Conservation (phyloP, 2,329 filamentous ascomycete genomes). For the Aspergillus ruber region DNA sequence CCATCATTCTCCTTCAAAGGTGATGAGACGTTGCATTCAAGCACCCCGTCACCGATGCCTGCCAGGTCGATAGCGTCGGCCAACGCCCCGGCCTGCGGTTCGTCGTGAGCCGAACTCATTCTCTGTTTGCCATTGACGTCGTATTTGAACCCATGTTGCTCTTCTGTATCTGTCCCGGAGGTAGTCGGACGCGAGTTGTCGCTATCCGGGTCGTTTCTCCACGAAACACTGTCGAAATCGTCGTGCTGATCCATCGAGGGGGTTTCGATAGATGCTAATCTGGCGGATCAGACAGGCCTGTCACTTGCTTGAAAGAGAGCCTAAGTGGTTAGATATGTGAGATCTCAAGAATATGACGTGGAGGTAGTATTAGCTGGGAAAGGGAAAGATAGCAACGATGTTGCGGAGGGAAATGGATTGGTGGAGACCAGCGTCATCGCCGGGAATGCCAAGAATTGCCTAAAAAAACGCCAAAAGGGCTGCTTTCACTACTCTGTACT, state of each 20-base stretch:
- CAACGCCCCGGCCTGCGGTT: slow-evolving; percentile 44
- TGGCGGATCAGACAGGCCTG: background rate
- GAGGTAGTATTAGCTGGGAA: background rate
- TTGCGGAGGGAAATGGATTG: background rate
- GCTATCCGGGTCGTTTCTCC: slow-evolving; percentile 58
- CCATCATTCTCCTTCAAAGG: slow-evolving; percentile 95
- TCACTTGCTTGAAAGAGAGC: background rate
- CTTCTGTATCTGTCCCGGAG: slow-evolving; percentile 36
- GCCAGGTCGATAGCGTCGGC: slow-evolving; percentile 55
- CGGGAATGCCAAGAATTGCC: background rate
- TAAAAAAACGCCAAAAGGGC: background rate
- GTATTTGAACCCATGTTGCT: slow-evolving; percentile 27
- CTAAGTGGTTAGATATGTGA: no score
- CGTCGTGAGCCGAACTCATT: slow-evolving; percentile 40
- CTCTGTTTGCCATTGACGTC: slow-evolving; percentile 44
- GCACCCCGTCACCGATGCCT: slow-evolving; percentile 62
- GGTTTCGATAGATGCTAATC: slow-evolving; percentile 5
- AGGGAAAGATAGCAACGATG: background rate
- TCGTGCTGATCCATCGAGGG: slow-evolving; percentile 48
- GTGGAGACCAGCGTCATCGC: background rate
- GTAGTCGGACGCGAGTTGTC: slow-evolving; percentile 38
- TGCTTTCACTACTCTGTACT: background rate
- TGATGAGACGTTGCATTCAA: slow-evolving; percentile 76
- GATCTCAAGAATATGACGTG: background rate
- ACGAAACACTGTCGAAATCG: slow-evolving; percentile 76